Conservation (phyloP, 805 yeast species). For the Barnettozyma sp. region DNA sequence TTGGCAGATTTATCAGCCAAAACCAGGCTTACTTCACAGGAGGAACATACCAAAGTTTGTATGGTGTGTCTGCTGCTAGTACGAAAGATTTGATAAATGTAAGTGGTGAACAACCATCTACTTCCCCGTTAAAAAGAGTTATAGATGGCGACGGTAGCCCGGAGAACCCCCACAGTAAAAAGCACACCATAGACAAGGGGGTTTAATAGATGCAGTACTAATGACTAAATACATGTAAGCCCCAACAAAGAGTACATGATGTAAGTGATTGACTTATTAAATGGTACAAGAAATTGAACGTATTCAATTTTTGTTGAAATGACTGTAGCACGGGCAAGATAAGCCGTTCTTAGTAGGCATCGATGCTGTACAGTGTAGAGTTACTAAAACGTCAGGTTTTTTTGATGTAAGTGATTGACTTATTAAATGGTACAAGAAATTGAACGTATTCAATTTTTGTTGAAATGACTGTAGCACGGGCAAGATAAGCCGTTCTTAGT, state of each 20-base stretch:
- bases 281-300: neutral
- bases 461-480: too few species aligned
- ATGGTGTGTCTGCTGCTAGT: too few species aligned
- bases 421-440: neutral
- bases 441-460: neutral
- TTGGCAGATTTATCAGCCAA: conserved; percentile 1
- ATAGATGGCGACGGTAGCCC: conserved; percentile 11
- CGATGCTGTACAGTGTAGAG: neutral
- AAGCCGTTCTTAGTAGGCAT: too few species aligned
- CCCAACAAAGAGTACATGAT: too few species aligned
- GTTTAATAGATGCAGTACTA: too few species aligned
- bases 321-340: too few species aligned
- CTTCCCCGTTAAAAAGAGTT: conserved; percentile 14
- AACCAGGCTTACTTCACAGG: neutral
- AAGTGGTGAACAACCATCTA: too few species aligned
- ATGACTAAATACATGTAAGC: too few species aligned
- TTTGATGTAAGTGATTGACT: conserved; percentile 4
- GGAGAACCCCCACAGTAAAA: conserved; percentile 7
- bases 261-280: conserved; percentile 2
- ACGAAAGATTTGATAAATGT: too few species aligned
- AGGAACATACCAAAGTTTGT: neutral
- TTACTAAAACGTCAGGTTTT: conserved; percentile 49
- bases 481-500: too few species aligned
- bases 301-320: neutral
- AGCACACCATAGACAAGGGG: neutral